Base-by-base conservation (phyloP, 768 basidiomycete species). In the Boletus reticuloceps region DNA sequence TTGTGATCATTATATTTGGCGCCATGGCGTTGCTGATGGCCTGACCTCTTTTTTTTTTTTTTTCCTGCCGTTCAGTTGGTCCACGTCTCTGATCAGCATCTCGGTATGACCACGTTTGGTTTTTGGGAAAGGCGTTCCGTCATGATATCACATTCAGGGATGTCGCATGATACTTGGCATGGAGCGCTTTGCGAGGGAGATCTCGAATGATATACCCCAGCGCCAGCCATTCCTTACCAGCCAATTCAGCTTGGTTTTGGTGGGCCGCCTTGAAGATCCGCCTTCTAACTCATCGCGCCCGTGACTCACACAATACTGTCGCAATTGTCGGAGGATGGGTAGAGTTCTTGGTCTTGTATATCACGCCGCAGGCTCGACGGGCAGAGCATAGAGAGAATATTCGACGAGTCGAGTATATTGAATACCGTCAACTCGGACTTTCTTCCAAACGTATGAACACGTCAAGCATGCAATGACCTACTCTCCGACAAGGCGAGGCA, bases 161-260 rank as follows among this genome's bases (percentile, higher is more conserved):
- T 69, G 69, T 52, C 54, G 43, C n/a, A 45, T 67, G 51, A 57
- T 71, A 41, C 25, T 63, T 4, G 61, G 57, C 38, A 67, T 63
- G 62, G 65, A 64, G 29, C 47, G 56, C n/a, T 58, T 71, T 13
- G 53, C 59, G 29, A 54, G 53, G 38, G 45, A 10, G 31, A 27
- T 17, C 17, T 8, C 32, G 6, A 14, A 6, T 8, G 43, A 20
- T 11, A 14, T 29, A 2, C 9, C 44, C 2, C 6, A 20, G 6
- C 10, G 5, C 11, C 43, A 27, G 10, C 6, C 17, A 13, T 14
- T 52, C 34, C 37, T 67, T 14, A 61, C 65, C 5, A 67, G 54
- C 20, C 6, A 47, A 25, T 14, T 67, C 27, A 37, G 11, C 4
- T n/a, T 16, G 43, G 31, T 1, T 38, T 47, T 9, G 27, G 20